Base-by-base conservation (phyloP, 371 early-diverging fungal species). In the Gilbertella persicaria region DNA sequence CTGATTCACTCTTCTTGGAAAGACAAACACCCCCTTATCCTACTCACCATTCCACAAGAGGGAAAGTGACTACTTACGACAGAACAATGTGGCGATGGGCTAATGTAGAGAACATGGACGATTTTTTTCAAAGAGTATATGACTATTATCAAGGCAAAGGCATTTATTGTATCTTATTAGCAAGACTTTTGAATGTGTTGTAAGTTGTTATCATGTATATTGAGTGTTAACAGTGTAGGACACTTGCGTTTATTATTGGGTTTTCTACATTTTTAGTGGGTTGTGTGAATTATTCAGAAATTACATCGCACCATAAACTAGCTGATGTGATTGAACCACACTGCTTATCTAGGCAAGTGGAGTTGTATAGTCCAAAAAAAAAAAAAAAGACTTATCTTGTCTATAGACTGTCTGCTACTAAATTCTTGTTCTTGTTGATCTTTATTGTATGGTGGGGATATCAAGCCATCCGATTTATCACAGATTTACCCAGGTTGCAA, bases 261-360 rank as follows among this genome's bases (percentile, higher is more conserved):
- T 93, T 97, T 66, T 82, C 94, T 12, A 90, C 90, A 0, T 97
- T 97, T 69, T 68, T 95, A 19, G 66, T 90, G 42, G 86, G 88
- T 5, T 97, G 99, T 71, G 78, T 98, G 30, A 90, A 97, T 66
- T 92, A 94, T 60, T 68, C 87, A 7, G 79, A 83, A 49, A 78
- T 96, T 20, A 83, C 84, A 20, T 69, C 79, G 33, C 82, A 83
- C 38, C 80, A 84, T 51, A 63, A 67, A 40, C 71, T 98, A 42
- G 58, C 73, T 1, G 88, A 94, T 8, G 90, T 94, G 1, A 67
- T 96, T 26, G 70, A 87, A 13, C 88, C 91, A 4, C 84, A 92
- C 43, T 95, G 93, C 58, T 49, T 80, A 17, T 66, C 74, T 40
- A 67, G 68, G 74, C 58, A 67, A 50, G 80, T 66, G 5, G 40